Base-by-base conservation (phyloP, 2,329 filamentous ascomycete genomes). In the Chaetomium sp. region DNA sequence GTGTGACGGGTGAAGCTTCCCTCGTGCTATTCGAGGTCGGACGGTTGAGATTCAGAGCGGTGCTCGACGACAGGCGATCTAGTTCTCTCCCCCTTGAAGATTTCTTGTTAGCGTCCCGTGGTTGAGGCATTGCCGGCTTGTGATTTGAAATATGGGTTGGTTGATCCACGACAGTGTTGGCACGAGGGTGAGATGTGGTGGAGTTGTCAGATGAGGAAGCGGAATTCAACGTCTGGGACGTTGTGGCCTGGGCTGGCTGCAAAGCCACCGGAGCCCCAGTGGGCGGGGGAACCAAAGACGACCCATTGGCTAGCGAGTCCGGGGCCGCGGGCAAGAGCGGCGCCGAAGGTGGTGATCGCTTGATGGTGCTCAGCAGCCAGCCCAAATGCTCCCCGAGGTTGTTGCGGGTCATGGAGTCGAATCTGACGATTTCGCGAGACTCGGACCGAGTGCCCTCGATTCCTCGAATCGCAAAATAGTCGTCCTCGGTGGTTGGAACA, bases 351-450 rank as follows among this genome's bases (percentile, higher is more conserved):
- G 49, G 71, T 62, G 69, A 69, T 64, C 70, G 66, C 55, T 70
- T 66, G 63, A 72, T 68, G 68, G 79, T 77, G 64, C 73, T 72
- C 64, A 81, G 66, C 65, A 84, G 72, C 80, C 80, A 84, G 63
- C 77, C 72, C 63, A 84, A 71, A 67, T 84, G 78, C 66, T 79
- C 75, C 63, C 70, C 68, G 58, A 84, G 74, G 66, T 84, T 84
- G 71, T 83, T 82, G 67, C 77, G 79, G 73, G 80, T 84, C 80
- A 84, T 84, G 73, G 77, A 78, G 73, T 67, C 74, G 70, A 69
- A 54, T 66, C 66, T 67, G 70, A 67, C 69, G 59, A 62, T 47
- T 50, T 69, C 71, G 68, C 70, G 68, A 60, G 51, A 47, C 48
- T 57, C 52, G 55, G 51, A 53, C 50, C 58, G 37, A 58, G 55